Base-by-base conservation (phyloP, 164 flowering plant genomes). In the Cinnamomum micranthum region DNA sequence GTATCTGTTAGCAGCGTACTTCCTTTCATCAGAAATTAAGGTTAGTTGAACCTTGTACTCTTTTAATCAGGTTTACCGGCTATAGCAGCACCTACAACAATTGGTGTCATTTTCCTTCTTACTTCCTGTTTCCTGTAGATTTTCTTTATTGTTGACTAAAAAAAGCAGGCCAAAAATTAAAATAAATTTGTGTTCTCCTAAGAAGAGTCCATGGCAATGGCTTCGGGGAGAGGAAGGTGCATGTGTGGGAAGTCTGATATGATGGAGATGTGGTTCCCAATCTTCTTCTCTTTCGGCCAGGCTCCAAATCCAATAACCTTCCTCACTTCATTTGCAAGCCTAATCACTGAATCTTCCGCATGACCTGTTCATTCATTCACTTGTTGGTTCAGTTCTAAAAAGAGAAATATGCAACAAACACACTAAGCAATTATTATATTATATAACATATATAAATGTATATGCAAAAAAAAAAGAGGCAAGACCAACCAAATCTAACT, bases 311-410 rank as follows among this genome's bases (percentile, higher is more conserved):
- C 91, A 14, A 94, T 88, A 6, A 89, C 89, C 75, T 86, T 91
- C 85, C 99, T 87, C 80, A 92, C 99, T 77, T 90, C 97, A 68
- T 87, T 86, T n/a, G 98, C 98, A 12, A 96, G 85, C 84, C 92
- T 92, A 65, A 92, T 90, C 70, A 94, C 86, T 20, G 73, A 77
- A 20, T 90, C 98, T 33, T 96, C 97, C 73, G 86, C 93, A 77
- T 94, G 97, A 60, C 91, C 99, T 92, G 89, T 78, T 71, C 23
- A 65, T 47, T 13, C 20, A 2, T 55, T 55, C 60, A 55, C 60
- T 6, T 20, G 20, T 20, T 6, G n/a, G 60, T 55, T 55, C 60
- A 55, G 17, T 55, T 55, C 60, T 14, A 55, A 55, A 55, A 14
- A 3, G 2, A 7, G 60, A 13, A 55, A 17, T 17, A 55, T 55